Base-by-base conservation (phyloP, 805 yeast genomes). In the Teunomyces atbi region DNA sequence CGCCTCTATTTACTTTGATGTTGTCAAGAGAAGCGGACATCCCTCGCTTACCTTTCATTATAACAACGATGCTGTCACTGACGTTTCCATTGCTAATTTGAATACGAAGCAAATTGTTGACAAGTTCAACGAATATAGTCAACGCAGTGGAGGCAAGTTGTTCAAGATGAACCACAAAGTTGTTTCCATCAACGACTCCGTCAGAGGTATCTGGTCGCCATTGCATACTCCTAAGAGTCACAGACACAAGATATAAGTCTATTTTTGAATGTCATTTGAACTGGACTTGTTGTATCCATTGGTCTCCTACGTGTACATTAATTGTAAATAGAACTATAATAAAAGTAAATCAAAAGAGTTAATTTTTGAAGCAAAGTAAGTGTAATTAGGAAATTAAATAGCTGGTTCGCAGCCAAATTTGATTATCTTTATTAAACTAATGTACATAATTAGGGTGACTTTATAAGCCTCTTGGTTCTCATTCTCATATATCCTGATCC, bases 161-260 rank as follows among this genome's bases (percentile, higher is more conserved):
- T 70, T 77, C 56, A 86, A 86, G 65, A 81, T 73, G 55, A 83
- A 87, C 61, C 85, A 89, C 47, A 70, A 67, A 59, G 98, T 94
- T 29, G 79, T 82, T 65, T 84, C 96, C 35, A 68, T 78, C 51
- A 94, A 92, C 63, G 79, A 78, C 45, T 83, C 95, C 46, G 90
- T 92, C 13, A 86, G 99, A 76, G 99, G 99, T 60, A 77, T 94
- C 41, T 94, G 99, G 99, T 90, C 97, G 39, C 99, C 99, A 48
- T 76, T 92, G 73, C 97, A 91, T 61, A 84, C 79, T 42, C 61
- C 64, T 34, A 72, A 70, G 60, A 61, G 55, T n/a, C 53, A 66
- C 51, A 70, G 77, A 57, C 70, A 64, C 52, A 66, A 62, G 48
- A 69, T 72, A 45, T 72, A 59, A 45, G 41, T 34, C 18, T 5